Conservation (phyloP, 2,329 filamentous ascomycete species). For the Calonectria multiphialidica region DNA sequence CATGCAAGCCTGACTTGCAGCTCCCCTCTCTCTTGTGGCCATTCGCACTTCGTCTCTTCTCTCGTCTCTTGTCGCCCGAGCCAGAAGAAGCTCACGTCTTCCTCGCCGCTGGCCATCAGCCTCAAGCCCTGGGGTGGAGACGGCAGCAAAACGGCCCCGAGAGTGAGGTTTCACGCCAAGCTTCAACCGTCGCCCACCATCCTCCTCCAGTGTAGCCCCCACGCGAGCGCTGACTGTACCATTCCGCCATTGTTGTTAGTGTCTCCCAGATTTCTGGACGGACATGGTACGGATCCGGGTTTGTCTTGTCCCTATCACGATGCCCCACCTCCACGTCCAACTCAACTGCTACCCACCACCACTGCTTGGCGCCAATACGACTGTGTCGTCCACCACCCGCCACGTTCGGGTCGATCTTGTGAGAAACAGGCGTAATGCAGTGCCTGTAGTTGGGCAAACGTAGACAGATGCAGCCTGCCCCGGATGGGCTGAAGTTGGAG, state of each 20-base stretch:
- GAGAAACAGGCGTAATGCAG: not conserved
- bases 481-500: conserved; percentile 4
- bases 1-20: conserved; percentile 7
- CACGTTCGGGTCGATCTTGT: conserved; percentile 4
- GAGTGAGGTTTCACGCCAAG: conserved; percentile 13
- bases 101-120: conserved; percentile 12
- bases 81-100: not conserved
- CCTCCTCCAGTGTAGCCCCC: conserved; percentile 9
- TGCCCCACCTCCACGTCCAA: conserved; percentile 16
- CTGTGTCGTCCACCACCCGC: not conserved
- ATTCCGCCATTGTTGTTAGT: conserved; percentile 11
- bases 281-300: conserved; percentile 13
- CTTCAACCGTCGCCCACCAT: conserved; percentile 1
- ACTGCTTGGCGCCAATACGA: not conserved
- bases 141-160: not conserved
- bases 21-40: not conserved
- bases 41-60: not conserved
- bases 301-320: conserved; percentile 12
- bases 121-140: conserved; percentile 12
- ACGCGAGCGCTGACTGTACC: conserved; percentile 11
- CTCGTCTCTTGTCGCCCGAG: not conserved
- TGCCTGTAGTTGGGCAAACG: not conserved
- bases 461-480: not conserved
- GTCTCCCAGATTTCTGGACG: conserved; percentile 11
- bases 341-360: conserved; percentile 2